These are phyloP conservation scores for Halophytophthora batemanensis DNA, from an alignment of 352 stramenopile species.

Conservation along the genomic window DNA sequence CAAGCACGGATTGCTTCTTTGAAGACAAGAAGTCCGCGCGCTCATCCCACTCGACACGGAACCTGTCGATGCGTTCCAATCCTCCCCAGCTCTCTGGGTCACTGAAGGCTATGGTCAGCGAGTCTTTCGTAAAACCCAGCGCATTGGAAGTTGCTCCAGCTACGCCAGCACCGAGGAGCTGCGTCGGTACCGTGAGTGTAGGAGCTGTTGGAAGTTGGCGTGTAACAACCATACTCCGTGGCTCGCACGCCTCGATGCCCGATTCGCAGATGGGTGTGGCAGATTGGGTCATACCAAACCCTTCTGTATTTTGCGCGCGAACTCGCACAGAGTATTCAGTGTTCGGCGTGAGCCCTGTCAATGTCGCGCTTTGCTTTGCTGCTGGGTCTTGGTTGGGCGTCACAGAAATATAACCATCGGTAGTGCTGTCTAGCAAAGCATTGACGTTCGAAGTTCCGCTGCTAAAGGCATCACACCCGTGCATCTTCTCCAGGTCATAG, in stretches of 20 bases:
- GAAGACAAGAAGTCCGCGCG: conserved; percentile 53
- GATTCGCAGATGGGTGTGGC: conserved; percentile 86
- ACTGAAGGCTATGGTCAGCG: conserved; percentile 53
- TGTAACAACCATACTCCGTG: conserved; percentile 29
- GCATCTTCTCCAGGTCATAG: conserved; percentile 33
- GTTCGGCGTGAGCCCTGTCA: conserved; percentile 41
- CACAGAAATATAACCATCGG: conserved; percentile 42
- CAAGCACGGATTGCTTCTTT: conserved; percentile 28
- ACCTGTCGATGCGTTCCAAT: conserved; percentile 81
- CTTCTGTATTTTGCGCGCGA: conserved; percentile 83
- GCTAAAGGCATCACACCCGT: conserved; percentile 71
- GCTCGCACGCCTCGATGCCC: conserved; percentile 78
- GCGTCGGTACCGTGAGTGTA: conserved; percentile 39
- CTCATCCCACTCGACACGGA: conserved; percentile 90
- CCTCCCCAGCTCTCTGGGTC: conserved; percentile 72
- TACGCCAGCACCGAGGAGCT: conserved; percentile 30
- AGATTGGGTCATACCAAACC: conserved; percentile 47
- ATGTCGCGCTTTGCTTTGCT: conserved; percentile 1
- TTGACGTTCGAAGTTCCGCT: conserved; percentile 31
- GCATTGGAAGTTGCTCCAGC: conserved; percentile 36
- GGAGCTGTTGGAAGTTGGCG: conserved; percentile 58
- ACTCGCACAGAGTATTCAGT: conserved; percentile 79
- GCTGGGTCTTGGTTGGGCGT: conserved; percentile 2
- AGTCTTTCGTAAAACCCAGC: conserved; percentile 62
- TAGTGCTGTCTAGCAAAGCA: conserved; percentile 36